Evolutionary conservation across 176 grass and related monocot genomes (phyloP).

Genomic region (Oryza brachyantha): DNA sequence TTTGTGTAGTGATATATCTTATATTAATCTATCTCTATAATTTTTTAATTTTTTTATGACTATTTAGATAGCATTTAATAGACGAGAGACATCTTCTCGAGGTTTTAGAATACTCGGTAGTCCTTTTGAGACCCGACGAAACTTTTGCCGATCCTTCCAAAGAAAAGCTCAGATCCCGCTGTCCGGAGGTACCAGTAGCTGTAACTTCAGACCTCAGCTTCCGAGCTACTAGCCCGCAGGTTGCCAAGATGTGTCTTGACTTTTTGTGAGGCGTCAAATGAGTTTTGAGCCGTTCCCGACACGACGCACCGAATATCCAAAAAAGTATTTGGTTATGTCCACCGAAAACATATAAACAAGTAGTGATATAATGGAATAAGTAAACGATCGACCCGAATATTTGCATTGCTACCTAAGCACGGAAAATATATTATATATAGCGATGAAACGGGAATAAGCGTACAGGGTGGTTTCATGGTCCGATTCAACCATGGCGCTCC

Average conservation of each 20-base stretch:
- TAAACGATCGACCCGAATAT: not conserved
- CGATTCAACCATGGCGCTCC: not conserved
- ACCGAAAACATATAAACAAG: not conserved
- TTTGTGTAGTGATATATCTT: too few species aligned
- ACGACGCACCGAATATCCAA: not conserved
- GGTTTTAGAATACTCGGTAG: too few species aligned
- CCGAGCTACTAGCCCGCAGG: not conserved
- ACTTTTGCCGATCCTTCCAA: not conserved
- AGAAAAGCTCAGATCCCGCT: not conserved
- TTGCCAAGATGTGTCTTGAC: not conserved
- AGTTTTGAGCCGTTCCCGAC: not conserved
- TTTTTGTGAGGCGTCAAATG: not conserved
- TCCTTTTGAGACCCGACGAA: slow-evolving; percentile 3
- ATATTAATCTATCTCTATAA: too few species aligned
- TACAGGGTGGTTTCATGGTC: not conserved
- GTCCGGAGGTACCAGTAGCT: not conserved
- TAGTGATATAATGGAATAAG: not conserved
- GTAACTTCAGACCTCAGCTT: not conserved
- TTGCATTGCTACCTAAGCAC: not conserved
- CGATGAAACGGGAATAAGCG: not conserved
- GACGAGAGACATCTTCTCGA: too few species aligned
- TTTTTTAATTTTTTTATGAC: too few species aligned
- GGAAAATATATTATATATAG: not conserved
- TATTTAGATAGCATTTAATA: too few species aligned
- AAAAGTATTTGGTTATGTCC: not conserved